Conservation (phyloP, 73 alveolate genomes). For the Stentor roeselii region DNA sequence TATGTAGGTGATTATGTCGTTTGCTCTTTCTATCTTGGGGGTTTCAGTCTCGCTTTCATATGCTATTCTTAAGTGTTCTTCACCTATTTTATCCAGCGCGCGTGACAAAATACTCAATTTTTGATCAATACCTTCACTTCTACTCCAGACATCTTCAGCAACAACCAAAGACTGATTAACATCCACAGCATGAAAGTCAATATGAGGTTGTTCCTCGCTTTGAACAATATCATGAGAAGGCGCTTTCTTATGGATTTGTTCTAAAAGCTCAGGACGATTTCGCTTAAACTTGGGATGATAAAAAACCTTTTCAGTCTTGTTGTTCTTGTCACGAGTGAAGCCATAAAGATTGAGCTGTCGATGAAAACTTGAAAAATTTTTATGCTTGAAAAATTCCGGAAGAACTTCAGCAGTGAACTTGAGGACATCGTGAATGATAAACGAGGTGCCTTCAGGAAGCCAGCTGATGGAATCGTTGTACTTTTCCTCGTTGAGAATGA, state of each 20-base stretch:
- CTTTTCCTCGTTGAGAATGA: not conserved
- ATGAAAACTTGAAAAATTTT: constrained; percentile 93
- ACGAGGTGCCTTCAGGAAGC: constrained; percentile 31
- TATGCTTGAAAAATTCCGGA: constrained; percentile 95
- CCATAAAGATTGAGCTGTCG: constrained; percentile 93
- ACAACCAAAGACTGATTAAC: too few relatives aligned
- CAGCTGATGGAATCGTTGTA: not conserved
- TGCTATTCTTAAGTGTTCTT: too few relatives aligned
- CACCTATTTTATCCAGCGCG: too few relatives aligned
- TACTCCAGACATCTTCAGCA: too few relatives aligned
- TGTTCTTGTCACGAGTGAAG: not conserved
- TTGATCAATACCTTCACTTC: too few relatives aligned
- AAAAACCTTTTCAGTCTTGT: not conserved
- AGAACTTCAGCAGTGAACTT: constrained; percentile 91
- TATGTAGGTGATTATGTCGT: not conserved
- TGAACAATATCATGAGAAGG: too few relatives aligned
- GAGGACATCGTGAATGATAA: constrained; percentile 74
- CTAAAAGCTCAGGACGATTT: not conserved
- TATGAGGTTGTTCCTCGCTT: too few relatives aligned
- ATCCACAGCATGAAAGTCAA: too few relatives aligned
- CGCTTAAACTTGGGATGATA: not conserved
- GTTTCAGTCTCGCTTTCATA: too few relatives aligned
- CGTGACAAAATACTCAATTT: too few relatives aligned
- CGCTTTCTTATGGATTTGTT: constrained; percentile 4
- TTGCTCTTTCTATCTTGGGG: too few relatives aligned